phyloP scores from a whole-genome alignment of 352 stramenopile species.

The Globisporangium camurandrum region DNA sequence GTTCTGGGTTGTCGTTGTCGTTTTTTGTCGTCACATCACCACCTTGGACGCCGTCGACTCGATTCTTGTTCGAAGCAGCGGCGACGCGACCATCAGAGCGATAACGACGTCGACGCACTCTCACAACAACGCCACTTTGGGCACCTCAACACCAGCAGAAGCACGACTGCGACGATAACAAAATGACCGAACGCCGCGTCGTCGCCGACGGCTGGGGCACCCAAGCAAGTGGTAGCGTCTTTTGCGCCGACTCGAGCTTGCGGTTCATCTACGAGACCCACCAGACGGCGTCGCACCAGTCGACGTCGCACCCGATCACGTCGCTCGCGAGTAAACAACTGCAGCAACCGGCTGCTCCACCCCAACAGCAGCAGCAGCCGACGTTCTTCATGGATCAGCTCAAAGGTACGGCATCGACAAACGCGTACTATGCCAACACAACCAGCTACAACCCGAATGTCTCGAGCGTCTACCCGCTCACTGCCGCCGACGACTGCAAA shows the following conservation, averaged over 20 bases:
- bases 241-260: slow-evolving; percentile 77
- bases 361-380: not conserved
- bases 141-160: not conserved
- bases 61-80: not conserved
- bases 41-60: not conserved
- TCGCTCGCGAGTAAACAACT: slow-evolving; percentile 13
- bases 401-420: no score
- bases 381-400: slow-evolving; percentile 14
- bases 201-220: slow-evolving; percentile 64
- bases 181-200: slow-evolving; percentile 37
- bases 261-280: slow-evolving; percentile 71
- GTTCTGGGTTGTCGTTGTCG: no score
- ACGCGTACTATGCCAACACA: slow-evolving; percentile 9
- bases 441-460: not conserved
- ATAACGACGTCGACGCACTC: not conserved
- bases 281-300: slow-evolving; percentile 11
- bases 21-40: not conserved
- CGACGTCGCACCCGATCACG: slow-evolving; percentile 20
- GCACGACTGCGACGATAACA: not conserved
- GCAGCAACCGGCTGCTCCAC: not conserved
- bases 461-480: slow-evolving; percentile 2
- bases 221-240: slow-evolving; percentile 49
- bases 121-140: not conserved
- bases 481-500: not conserved
- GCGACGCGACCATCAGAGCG: not conserved